Base-by-base conservation (phyloP, 306 rosid species). In the Begonia masoniana region DNA sequence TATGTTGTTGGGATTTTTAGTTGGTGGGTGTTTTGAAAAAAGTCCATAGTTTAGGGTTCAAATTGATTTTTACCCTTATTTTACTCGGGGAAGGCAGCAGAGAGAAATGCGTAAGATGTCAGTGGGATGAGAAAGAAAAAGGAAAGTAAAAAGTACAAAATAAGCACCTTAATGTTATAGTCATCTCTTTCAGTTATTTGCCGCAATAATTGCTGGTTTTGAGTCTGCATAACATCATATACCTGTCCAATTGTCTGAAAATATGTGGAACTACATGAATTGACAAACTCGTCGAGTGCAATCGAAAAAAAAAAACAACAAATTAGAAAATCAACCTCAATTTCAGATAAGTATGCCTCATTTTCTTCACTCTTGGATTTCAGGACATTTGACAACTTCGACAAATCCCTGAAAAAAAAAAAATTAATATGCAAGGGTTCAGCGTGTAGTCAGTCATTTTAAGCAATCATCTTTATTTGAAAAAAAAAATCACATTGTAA, bases 171-270 rank as follows among this genome's bases (percentile, higher is more conserved):
- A 60, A 92, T 86, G 73, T 92, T 92, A 63, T 87, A 92, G 71
- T 92, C 99, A 71, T 87, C 99, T 57, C 96, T 78, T 78, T 92
- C 99, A 11, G 99, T 86, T 62, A 86, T 86, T 65, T 92, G 99
- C 78, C 78, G 99, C 74, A 92, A 59, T 46, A 92, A 74, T 65
- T 92, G 99, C 70, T 92, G 99, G 67, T 92, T 92, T 81, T 92
- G 99, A 65, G 83, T 81, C 70, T 92, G 99, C 96, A 81, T 92
- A 63, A 83, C 96, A 60, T 83, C 99, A 62, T 92, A 92, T 45
- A 96, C 94, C 74, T 92, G 96, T 57, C 99, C 99, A 71, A 87
- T 92, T 43, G 85, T 77, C 99, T 92, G 80, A 62, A 71, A 61
- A 57, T 55, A 75, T 36, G 61, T 16, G 19, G 68, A 62, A 31